Conservation (phyloP, 805 yeast species). For the Zygosaccharomyces bailii region DNA sequence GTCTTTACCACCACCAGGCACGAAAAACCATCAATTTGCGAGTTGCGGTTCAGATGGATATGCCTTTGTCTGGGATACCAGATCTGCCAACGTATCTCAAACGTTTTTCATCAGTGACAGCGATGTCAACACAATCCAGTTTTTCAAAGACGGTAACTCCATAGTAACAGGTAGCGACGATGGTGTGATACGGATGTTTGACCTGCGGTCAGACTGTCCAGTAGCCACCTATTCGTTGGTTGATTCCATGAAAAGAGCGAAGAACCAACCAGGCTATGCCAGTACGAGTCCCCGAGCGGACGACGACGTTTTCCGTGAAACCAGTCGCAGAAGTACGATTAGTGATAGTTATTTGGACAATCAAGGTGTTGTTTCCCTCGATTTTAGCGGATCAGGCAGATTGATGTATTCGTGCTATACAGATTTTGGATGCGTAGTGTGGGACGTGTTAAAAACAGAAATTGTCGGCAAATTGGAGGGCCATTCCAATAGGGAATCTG, state of each 20-base stretch:
- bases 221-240: slow-evolving; percentile 46
- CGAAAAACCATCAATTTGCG: slow-evolving; percentile 41
- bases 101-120: slow-evolving; percentile 52
- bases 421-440: slow-evolving; percentile 67
- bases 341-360: slow-evolving; percentile 43
- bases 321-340: slow-evolving; percentile 12
- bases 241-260: slow-evolving; percentile 14
- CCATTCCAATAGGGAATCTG: slow-evolving; percentile 58
- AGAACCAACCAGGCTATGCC: slow-evolving; percentile 21
- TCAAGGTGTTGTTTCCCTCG: slow-evolving; percentile 70
- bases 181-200: slow-evolving; percentile 66
- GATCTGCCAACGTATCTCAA: slow-evolving; percentile 48
- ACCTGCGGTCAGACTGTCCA: slow-evolving; percentile 72
- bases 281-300: slow-evolving; percentile 27
- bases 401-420: slow-evolving; percentile 71
- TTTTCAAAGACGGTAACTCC: slow-evolving; percentile 67
- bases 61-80: slow-evolving; percentile 62
- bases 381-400: slow-evolving; percentile 71
- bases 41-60: slow-evolving; percentile 69
- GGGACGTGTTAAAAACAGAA: slow-evolving; percentile 71
- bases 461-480: slow-evolving; percentile 65
- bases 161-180: slow-evolving; percentile 79
- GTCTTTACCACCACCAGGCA: slow-evolving; percentile 29
- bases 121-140: slow-evolving; percentile 62
- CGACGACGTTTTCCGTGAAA: slow-evolving; percentile 8